Evolutionary conservation across 2,329 filamentous ascomycete genomes (phyloP), one percentile per base, ranked within the genome.

Genomic region (Arthrinium phaeospermum): DNA sequence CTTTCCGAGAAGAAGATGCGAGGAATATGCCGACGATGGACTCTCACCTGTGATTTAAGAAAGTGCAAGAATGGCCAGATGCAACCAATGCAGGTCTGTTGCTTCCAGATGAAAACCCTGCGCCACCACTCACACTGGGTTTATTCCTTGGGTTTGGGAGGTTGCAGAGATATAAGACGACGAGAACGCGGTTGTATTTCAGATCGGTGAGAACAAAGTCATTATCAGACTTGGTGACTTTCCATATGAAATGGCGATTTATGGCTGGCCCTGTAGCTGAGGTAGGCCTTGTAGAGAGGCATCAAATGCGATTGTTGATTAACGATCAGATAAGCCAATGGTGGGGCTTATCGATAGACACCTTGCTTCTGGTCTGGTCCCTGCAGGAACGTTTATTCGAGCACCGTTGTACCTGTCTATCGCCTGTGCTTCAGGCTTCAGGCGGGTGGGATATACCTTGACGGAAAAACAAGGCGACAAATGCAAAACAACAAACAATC

Each of bases 1-100:
- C 57, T 41, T 64, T 41, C 57, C 57, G 57, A 64, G 57, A 64
- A 61, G 53, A 61, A 64, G 22, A 64, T 64, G 57, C 57, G 57
- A 64, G 34, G 57, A 64, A 64, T 37, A 41, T n/a, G 34, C 34
- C 57, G 57, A 41, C 22, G 34, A n/a, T 37, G 34, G 30, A 34
- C 34, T 64, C 57, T 41, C 57, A 19, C 41, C 22, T 64, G 30
- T 34, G 8, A 41, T 64, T 41, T 41, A 64, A 41, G 57, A 41
- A 64, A n/a, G 34, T 64, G 34, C 57, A 64, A 64, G 30, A 41
- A 64, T 64, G 57, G 34, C 57, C 57, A 64, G 8, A n/a, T 64
- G 34, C 34, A 64, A 6, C 57, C 57, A 41, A 14, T 30, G 8
- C 34, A 57, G 22, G 34, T 37, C 34, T 41, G 57, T 64, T 41